Base-by-base conservation (phyloP, 352 stramenopile species). In the Globisporangium megalacanthum region DNA sequence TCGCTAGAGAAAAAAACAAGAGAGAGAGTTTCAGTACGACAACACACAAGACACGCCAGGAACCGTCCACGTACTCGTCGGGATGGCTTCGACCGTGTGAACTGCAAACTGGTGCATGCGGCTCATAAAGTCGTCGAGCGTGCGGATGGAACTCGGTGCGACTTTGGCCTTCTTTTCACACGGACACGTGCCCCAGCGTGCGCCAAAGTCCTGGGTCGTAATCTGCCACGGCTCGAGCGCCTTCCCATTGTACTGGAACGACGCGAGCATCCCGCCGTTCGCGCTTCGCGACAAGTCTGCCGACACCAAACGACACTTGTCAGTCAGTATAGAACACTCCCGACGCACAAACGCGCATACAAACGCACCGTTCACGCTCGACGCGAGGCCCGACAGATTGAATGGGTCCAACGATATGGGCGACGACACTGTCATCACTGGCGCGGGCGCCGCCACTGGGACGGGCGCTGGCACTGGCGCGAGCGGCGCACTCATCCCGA, bases 141-240 rank as follows among this genome's bases (percentile, higher is more conserved):
- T 79, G 49, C 77, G 83, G 39, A 95, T 83, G 0, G 80, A 86
- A 62, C 77, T 88, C 46, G 83, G 79, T 51, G 83, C 85, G 31
- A 95, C 79, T 68, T 90, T 93, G 29, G 69, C 77, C 64, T 94
- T 95, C 69, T 89, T 85, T 59, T 95, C 86, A 50, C 72, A 88
- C 0, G 80, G 81, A 41, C 82, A 94, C 11, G 84, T 78, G 35
- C 84, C 84, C 86, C 86, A 95, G 48, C 83, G 82, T 4, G 61
- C 69, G 45, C 84, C 86, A 80, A 95, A 95, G 68, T 95, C 84
- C 63, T 90, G 81, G 10, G 86, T 95, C 20, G 81, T 92, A 61
- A 95, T 94, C 65, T 85, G 75, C 82, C 83, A 94, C 52, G 83
- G 68, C 71, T 94, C 82, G 8, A 95, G 55, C 31, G 75, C 52